These are phyloP conservation scores for Achaetomium macrosporum DNA, from an alignment of 2,329 filamentous ascomycete species.

Conservation along the genomic window DNA sequence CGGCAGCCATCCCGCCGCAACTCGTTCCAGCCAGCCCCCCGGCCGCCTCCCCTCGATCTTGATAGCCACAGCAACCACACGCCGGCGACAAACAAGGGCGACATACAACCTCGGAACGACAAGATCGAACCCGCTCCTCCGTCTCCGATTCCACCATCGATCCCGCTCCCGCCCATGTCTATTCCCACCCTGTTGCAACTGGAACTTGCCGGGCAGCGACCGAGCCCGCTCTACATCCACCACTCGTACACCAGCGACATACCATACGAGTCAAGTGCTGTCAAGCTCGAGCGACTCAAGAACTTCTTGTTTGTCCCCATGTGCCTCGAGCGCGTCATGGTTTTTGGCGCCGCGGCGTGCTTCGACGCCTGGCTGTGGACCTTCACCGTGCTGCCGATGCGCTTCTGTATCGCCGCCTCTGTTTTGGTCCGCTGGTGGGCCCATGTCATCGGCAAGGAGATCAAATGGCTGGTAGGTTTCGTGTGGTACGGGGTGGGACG, in stretches of 20 bases:
- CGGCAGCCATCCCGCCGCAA: slow-evolving; percentile 39
- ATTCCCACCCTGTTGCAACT: slow-evolving; percentile 60
- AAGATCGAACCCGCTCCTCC: slow-evolving; percentile 31
- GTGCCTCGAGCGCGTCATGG: slow-evolving; percentile 75
- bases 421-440: slow-evolving; percentile 76
- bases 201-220: slow-evolving; percentile 55
- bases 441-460: slow-evolving; percentile 65
- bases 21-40: slow-evolving; percentile 42
- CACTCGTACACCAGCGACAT: slow-evolving; percentile 50
- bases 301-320: slow-evolving; percentile 82
- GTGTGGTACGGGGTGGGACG: slow-evolving; percentile 75
- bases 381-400: slow-evolving; percentile 87
- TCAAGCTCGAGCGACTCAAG: slow-evolving; percentile 85
- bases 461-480: slow-evolving; percentile 64
- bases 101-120: slow-evolving; percentile 17
- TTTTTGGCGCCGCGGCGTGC: slow-evolving; percentile 85
- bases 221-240: slow-evolving; percentile 61
- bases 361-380: slow-evolving; percentile 95
- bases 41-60: slow-evolving; percentile 42
- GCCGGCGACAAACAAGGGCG: slow-evolving; percentile 20
- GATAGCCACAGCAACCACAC: slow-evolving; percentile 27
- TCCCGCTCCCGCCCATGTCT: slow-evolving; percentile 61
- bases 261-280: slow-evolving; percentile 85
- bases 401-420: slow-evolving; percentile 74
- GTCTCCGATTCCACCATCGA: slow-evolving; percentile 48